Evolutionary conservation across 2,329 filamentous ascomycete genomes (phyloP).

Genomic region (Xylaria polymorpha): DNA sequence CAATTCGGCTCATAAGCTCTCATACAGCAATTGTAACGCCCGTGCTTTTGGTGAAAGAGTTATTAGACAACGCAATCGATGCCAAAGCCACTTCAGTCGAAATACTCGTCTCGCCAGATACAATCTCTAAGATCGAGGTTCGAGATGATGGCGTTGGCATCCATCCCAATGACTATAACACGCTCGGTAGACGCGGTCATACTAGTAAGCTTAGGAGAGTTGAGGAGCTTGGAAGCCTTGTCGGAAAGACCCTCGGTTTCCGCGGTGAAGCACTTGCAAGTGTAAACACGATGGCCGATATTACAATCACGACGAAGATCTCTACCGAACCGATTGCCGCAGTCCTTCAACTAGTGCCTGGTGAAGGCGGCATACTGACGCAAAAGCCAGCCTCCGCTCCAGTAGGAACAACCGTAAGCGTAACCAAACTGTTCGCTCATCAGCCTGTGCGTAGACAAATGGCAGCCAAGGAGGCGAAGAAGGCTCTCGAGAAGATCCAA

Average conservation of each 20-base stretch:
- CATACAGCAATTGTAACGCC: conserved; percentile 70
- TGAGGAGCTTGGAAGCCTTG: conserved; percentile 68
- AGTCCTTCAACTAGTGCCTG: conserved; percentile 56
- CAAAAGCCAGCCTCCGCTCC: conserved; percentile 61
- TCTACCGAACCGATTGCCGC: conserved; percentile 69
- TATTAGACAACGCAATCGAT: conserved; percentile 82
- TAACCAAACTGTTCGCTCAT: conserved; percentile 67
- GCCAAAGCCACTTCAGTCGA: conserved; percentile 74
- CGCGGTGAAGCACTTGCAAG: conserved; percentile 79
- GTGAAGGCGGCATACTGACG: conserved; percentile 55
- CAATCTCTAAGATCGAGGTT: conserved; percentile 75
- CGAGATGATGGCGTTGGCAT: conserved; percentile 82
- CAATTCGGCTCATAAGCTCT: conserved; percentile 69
- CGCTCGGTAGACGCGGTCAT: conserved; percentile 73
- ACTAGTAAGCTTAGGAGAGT: conserved; percentile 79
- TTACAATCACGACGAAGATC: conserved; percentile 73
- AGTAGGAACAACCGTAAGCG: conserved; percentile 75
- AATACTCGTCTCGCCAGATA: conserved; percentile 72
- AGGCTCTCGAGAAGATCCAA: conserved; percentile 68
- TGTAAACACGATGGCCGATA: conserved; percentile 67
- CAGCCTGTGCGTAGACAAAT: conserved; percentile 73
- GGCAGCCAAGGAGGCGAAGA: conserved; percentile 67
- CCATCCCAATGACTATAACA: conserved; percentile 67
- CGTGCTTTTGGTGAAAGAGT: conserved; percentile 75
- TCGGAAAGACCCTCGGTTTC: conserved; percentile 75